A percentile compares a stretch with the other conserved stretches of the same genome.
These are phyloP conservation scores for Graphilbum fragrans DNA, from an alignment of 2,329 filamentous ascomycete species.

Conservation along the genomic window DNA sequence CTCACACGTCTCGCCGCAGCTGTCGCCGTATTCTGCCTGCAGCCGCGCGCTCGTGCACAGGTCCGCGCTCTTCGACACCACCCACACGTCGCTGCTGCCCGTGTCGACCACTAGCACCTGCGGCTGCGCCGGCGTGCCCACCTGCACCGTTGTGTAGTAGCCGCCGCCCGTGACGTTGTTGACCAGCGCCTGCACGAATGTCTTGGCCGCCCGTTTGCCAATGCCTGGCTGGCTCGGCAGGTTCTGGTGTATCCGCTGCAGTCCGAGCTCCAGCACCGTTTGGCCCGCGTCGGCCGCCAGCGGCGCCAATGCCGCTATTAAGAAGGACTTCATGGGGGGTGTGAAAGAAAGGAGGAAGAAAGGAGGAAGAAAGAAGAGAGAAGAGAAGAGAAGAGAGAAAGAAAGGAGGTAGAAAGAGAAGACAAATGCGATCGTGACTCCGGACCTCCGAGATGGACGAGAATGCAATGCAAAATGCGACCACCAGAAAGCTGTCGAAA, in stretches of 20 bases:
- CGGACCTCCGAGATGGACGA: no score
- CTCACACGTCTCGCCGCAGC: slow-evolving; percentile 30
- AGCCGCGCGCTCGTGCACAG: slow-evolving; percentile 24
- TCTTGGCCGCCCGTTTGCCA: slow-evolving; percentile 6
- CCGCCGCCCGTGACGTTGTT: slow-evolving; percentile 44
- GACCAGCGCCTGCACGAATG: slow-evolving; percentile 25
- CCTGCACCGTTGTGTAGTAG: slow-evolving; percentile 43
- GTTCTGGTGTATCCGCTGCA: slow-evolving; percentile 11
- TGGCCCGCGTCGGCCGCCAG: slow-evolving; percentile 2
- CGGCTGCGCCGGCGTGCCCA: slow-evolving; percentile 46
- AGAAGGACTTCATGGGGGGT: background rate
- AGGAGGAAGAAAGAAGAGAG: background rate
- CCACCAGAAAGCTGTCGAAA: no score
- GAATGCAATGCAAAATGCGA: no score
- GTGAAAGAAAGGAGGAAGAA: background rate
- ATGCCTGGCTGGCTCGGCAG: slow-evolving; percentile 6
- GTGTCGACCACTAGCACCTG: slow-evolving; percentile 47
- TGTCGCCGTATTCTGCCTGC: slow-evolving; percentile 22
- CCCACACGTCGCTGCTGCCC: slow-evolving; percentile 52
- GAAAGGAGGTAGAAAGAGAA: background rate
- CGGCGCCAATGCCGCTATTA: background rate
- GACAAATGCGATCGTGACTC: no score
- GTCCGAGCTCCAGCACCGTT: slow-evolving; percentile 5
- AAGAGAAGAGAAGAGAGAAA: slow-evolving; percentile 1
- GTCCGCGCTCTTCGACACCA: slow-evolving; percentile 26